Base-by-base conservation (phyloP, 768 basidiomycete species). In the Strobilomyces echinocephalus region DNA sequence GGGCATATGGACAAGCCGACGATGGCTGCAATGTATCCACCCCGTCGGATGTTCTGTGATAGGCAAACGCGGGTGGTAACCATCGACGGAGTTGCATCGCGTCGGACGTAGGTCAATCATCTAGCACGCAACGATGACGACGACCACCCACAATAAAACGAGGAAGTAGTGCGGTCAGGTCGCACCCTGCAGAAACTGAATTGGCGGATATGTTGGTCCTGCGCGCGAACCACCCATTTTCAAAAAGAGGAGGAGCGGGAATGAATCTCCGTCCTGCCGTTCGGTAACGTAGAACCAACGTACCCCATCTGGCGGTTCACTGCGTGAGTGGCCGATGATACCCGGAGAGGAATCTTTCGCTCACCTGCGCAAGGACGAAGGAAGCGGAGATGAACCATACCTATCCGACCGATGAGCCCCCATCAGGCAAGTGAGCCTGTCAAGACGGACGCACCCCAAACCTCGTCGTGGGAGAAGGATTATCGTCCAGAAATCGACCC, bases 121-220 rank as follows among this genome's bases (percentile, higher is more conserved):
- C 52, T 33, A 42, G 35, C 43, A 58, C 36, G 41, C 15, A 43
- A 35, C 40, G 33, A n/a, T 24, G 45, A 50, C 21, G 41, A 38
- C n/a, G 31, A 47, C 21, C 21, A 72, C 79, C 30, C 59, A 83
- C 83, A 61, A 92, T 81, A 70, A 82, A 91, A 45, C 83, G 83
- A 50, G 91, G 90, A 59, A 82, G 75, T 30, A 91, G 76, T 3
- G 88, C 82, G 2, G 88, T 91, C 60, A 92, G 69, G 67, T 92
- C 89, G 63, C 88, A 90, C 14, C 91, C 88, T 4, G 90, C 88
- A 41, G 83, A 86, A 63, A 91, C 81, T 5, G 86, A 84, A 72
- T 92, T 91, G 30, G 88, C 89, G 10, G 87, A 85, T 61, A 88
- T 86, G 67, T 88, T 91, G 30, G 86, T 88, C 16, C 84, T 49